phyloP scores from a whole-genome alignment of 2,329 filamentous ascomycete genomes.

The Allantophomopsis lycopodina region DNA sequence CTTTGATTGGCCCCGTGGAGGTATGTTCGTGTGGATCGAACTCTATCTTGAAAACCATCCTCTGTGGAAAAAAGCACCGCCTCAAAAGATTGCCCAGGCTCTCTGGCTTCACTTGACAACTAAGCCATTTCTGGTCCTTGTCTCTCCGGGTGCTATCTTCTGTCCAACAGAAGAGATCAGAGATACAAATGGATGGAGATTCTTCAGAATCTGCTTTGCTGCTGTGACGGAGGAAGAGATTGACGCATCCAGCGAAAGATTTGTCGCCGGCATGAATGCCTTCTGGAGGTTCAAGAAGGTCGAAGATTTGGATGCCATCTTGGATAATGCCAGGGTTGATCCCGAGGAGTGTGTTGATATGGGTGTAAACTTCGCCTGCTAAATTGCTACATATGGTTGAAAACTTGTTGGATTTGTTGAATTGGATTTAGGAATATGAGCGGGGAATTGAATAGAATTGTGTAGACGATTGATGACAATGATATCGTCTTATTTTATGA shows the following conservation, averaged over 20 bases:
- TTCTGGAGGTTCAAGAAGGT: slow-evolving; percentile 68
- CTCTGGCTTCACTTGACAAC: slow-evolving; percentile 60
- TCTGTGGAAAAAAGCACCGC: slow-evolving; percentile 40
- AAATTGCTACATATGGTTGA: not conserved
- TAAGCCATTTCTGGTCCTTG: slow-evolving; percentile 56
- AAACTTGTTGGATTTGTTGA: no score
- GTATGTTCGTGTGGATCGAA: slow-evolving; percentile 85
- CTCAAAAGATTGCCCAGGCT: slow-evolving; percentile 43
- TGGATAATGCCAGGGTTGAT: slow-evolving; percentile 1
- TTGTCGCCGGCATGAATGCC: slow-evolving; percentile 52
- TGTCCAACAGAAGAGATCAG: slow-evolving; percentile 47
- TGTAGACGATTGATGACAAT: no score
- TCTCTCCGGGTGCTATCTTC: slow-evolving; percentile 62
- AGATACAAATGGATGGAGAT: slow-evolving; percentile 50
- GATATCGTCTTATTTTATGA: no score
- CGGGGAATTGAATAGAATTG: no score
- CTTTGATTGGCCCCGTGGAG: slow-evolving; percentile 69
- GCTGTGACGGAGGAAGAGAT: slow-evolving; percentile 65
- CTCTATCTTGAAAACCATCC: slow-evolving; percentile 63
- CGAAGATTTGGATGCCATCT: slow-evolving; percentile 45
- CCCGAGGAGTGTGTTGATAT: slow-evolving; percentile 9
- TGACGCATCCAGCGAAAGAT: slow-evolving; percentile 42
- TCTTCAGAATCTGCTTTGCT: slow-evolving; percentile 72
- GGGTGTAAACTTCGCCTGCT: slow-evolving; percentile 12
- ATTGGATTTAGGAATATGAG: no score